A percentile compares a stretch with the other conserved stretches of the same genome.
Evolutionary conservation across 345 rosid species (phyloP).

Genomic region (Fremontodendron californicum): DNA sequence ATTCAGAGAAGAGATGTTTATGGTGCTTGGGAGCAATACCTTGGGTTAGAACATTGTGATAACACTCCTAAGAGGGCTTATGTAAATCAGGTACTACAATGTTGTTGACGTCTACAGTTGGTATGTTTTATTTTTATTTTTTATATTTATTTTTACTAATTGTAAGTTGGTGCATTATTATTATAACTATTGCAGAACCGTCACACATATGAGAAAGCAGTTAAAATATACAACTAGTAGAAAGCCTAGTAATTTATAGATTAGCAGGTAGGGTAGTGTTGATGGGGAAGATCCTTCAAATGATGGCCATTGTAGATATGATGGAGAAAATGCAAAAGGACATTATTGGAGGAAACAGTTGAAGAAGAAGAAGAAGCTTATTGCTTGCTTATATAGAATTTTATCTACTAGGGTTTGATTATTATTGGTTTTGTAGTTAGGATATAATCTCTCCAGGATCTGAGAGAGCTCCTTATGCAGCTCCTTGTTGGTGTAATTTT

Average conservation of each 20-base stretch:
- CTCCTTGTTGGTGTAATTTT: too few species aligned
- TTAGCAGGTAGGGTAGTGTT: background rate
- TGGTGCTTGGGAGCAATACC: constrained; percentile 76
- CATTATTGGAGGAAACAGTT: constrained; percentile 8
- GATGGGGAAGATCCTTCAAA: constrained; percentile 11
- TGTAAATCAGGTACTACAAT: constrained; percentile 19
- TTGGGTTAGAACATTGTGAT: constrained; percentile 71
- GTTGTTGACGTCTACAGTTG: background rate
- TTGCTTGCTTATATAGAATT: background rate
- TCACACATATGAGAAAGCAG: constrained; percentile 15
- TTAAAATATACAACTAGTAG: constrained; percentile 17
- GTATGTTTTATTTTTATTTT: background rate
- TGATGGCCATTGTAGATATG: constrained; percentile 8
- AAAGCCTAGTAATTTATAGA: constrained; percentile 10
- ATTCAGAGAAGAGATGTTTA: constrained; percentile 50
- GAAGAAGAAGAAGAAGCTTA: too few species aligned
- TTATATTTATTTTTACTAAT: background rate
- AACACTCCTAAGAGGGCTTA: constrained; percentile 56
- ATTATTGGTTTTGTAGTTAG: constrained; percentile 29
- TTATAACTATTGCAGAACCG: constrained; percentile 7
- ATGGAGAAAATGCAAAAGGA: background rate
- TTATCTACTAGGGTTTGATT: constrained; percentile 24
- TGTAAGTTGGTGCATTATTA: background rate
- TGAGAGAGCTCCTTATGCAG: too few species aligned
- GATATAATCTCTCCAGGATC: too few species aligned